Evolutionary conservation across 2,329 filamentous ascomycete genomes (phyloP).

Genomic region (Scopulariopsis brevicaulis): DNA sequence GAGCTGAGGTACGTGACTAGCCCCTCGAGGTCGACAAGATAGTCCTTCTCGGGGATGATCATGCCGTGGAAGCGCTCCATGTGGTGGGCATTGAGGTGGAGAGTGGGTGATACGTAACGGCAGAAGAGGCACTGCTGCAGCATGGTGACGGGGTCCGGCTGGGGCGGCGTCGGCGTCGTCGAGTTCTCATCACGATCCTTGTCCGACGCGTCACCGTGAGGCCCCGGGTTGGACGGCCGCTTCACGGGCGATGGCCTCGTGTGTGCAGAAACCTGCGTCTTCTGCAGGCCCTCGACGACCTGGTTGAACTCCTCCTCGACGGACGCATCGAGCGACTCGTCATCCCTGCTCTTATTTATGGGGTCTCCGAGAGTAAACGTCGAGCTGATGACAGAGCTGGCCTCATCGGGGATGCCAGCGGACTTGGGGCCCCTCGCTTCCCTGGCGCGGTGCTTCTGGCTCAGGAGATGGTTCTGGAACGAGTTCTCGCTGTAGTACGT

Average conservation of each 20-base stretch:
- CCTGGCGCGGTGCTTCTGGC: conserved; percentile 66
- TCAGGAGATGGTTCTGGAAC: conserved; percentile 82
- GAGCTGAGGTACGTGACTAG: conserved; percentile 67
- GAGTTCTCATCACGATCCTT: conserved; percentile 31
- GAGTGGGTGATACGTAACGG: conserved; percentile 68
- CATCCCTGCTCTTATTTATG: conserved; percentile 28
- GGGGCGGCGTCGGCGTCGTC: conserved; percentile 15
- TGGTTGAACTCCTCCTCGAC: conserved; percentile 62
- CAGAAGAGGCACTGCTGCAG: conserved; percentile 73
- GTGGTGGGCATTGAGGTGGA: conserved; percentile 69
- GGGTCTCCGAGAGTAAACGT: conserved; percentile 86
- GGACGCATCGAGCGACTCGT: conserved; percentile 35
- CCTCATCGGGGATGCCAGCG: conserved; percentile 54
- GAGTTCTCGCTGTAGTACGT: conserved; percentile 96
- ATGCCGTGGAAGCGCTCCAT: conserved; percentile 92
- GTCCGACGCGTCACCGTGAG: conserved; percentile 28
- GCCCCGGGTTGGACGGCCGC: conserved; percentile 39
- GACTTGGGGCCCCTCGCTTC: conserved; percentile 15
- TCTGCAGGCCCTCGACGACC: conserved; percentile 67
- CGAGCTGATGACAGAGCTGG: conserved; percentile 76
- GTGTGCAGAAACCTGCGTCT: conserved; percentile 51
- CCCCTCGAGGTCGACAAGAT: conserved; percentile 71
- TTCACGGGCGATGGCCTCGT: conserved; percentile 38
- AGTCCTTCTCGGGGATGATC: conserved; percentile 86
- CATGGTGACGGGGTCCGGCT: conserved; percentile 26